Conservation (phyloP, 805 yeast species). For the Candida fluviatilis region DNA sequence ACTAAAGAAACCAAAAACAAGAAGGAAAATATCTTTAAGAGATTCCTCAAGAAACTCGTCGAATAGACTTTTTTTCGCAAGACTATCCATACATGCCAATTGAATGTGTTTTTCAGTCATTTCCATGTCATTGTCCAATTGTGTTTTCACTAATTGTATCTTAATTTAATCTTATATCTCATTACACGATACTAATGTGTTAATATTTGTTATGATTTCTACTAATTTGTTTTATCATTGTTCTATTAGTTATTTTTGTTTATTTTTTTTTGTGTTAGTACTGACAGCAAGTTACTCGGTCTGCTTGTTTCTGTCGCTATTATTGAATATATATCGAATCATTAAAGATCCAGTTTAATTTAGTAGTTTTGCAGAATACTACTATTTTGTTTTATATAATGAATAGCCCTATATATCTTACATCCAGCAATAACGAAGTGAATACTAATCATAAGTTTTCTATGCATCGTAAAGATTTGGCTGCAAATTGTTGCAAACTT, state of each 20-base stretch:
- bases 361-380: too few species aligned
- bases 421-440: too few species aligned
- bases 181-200: not conserved
- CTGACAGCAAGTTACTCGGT: too few species aligned
- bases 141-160: not conserved
- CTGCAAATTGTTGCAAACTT: too few species aligned
- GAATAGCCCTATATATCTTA: too few species aligned
- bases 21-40: constrained; percentile 11
- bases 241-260: not conserved
- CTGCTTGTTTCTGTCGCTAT: not conserved
- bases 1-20: constrained; percentile 6
- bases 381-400: too few species aligned
- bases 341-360: too few species aligned
- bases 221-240: not conserved
- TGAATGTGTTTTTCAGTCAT: not conserved
- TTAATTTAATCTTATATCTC: not conserved
- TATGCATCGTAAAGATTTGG: too few species aligned
- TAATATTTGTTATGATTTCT: not conserved
- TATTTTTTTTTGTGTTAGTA: not conserved
- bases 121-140: not conserved
- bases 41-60: constrained; percentile 13
- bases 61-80: constrained; percentile 10
- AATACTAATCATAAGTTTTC: too few species aligned
- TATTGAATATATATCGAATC: not conserved
- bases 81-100: too few species aligned